These are phyloP conservation scores for Syzygium oleosum DNA, from an alignment of 345 rosid genomes.

Conservation along the genomic window DNA sequence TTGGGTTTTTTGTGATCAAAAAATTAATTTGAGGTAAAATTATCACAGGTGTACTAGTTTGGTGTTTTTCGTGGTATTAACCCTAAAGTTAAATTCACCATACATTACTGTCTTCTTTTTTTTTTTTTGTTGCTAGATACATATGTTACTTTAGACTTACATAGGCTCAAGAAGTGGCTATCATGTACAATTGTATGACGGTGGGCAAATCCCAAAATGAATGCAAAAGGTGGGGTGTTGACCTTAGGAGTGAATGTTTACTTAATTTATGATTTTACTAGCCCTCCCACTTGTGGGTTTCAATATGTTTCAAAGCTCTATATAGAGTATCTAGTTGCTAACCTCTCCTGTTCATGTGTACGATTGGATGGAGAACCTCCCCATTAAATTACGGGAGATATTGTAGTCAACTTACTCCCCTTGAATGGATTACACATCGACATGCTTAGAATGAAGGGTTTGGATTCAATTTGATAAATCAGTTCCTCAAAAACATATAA, in stretches of 20 bases:
- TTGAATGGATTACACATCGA: background rate
- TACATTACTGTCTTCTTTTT: background rate
- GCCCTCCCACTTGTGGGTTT: background rate
- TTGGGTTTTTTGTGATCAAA: too few species aligned
- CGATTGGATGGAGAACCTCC: background rate
- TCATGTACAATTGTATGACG: background rate
- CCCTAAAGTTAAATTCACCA: background rate
- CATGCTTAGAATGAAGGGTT: background rate
- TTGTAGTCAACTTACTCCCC: background rate
- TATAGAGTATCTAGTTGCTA: background rate
- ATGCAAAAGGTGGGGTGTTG: background rate
- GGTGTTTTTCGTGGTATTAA: too few species aligned
- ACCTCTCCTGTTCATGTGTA: background rate
- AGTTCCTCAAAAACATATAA: background rate
- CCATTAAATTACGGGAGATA: background rate
- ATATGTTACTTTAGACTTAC: background rate
- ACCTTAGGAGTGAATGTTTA: background rate
- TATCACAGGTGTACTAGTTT: too few species aligned
- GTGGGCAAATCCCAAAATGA: background rate
- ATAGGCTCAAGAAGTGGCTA: background rate
- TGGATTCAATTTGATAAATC: background rate
- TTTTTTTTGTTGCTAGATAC: background rate
- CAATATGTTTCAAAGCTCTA: background rate
- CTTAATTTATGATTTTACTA: background rate
- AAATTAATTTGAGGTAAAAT: too few species aligned